phyloP scores from a whole-genome alignment of 78 protist genomes.

The Dictyostelium firmibasis region DNA sequence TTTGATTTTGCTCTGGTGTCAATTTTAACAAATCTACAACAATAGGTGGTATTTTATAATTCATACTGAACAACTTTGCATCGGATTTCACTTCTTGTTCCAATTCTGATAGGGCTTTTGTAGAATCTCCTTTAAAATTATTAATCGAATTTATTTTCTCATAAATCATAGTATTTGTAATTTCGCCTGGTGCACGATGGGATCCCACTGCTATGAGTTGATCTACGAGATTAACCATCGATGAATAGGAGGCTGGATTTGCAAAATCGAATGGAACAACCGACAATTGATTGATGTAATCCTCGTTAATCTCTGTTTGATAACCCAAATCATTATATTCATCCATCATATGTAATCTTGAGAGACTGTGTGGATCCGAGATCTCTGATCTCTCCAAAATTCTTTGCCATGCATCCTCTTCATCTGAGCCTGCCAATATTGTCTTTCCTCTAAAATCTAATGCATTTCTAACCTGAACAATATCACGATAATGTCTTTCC shows the following conservation, averaged over 20 bases:
- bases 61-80: too few species aligned
- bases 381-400: constrained; percentile 47
- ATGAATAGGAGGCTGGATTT: constrained; percentile 47
- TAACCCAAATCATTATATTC: constrained; percentile 57
- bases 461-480: constrained; percentile 53
- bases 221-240: constrained; percentile 3
- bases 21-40: too few species aligned
- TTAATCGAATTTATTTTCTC: not conserved
- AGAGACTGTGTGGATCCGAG: constrained; percentile 23
- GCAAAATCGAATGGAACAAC: constrained; percentile 45
- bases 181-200: not conserved
- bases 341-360: constrained; percentile 29
- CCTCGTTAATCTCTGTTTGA: not conserved
- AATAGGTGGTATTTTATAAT: too few species aligned
- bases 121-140: too few species aligned
- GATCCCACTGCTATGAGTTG: not conserved
- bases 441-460: constrained; percentile 15
- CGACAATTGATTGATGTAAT: constrained; percentile 24
- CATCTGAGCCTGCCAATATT: not conserved
- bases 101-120: not conserved
- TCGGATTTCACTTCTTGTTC: not conserved
- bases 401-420: constrained; percentile 71
- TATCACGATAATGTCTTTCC: constrained; percentile 43
- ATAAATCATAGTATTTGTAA: not conserved
- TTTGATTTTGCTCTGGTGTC: not conserved